phyloP scores from a whole-genome alignment of 2,329 filamentous ascomycete genomes.

The Sarocladium strictum region DNA sequence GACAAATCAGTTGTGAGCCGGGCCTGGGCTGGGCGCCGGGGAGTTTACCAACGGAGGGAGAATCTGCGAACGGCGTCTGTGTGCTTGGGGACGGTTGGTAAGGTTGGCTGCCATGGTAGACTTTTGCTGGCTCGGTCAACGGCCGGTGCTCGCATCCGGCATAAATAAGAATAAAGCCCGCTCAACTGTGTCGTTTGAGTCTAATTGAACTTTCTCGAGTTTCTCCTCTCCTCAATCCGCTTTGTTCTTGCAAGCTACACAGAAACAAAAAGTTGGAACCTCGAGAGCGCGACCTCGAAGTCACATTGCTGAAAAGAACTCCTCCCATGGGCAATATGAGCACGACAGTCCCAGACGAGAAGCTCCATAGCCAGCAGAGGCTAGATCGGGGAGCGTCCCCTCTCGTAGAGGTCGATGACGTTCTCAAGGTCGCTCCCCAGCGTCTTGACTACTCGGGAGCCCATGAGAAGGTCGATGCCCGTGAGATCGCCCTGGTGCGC shows the following conservation, averaged over 20 bases:
- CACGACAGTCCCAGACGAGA: background rate
- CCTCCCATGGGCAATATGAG: background rate
- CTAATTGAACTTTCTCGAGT: background rate
- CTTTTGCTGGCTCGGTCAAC: background rate
- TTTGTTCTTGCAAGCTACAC: no score
- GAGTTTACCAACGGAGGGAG: background rate
- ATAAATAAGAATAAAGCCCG: background rate
- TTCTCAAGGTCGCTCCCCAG: conserved; percentile 50
- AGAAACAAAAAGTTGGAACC: no score
- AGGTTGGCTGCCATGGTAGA: background rate
- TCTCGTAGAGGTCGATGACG: background rate
- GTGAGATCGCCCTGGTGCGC: conserved; percentile 23
- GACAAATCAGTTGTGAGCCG: background rate
- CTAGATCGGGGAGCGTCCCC: background rate
- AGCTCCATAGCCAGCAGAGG: background rate
- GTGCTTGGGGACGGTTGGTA: background rate
- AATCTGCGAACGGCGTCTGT: background rate
- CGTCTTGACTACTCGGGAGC: conserved; percentile 21
- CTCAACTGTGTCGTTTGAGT: background rate
- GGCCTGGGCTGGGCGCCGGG: background rate
- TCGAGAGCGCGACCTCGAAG: no score
- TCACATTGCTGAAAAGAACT: no score
- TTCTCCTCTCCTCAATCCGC: no score
- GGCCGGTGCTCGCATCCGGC: background rate
- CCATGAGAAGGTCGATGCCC: conserved; percentile 19